phyloP scores from a whole-genome alignment of 768 basidiomycete species.

The Podaxis rugospora region DNA sequence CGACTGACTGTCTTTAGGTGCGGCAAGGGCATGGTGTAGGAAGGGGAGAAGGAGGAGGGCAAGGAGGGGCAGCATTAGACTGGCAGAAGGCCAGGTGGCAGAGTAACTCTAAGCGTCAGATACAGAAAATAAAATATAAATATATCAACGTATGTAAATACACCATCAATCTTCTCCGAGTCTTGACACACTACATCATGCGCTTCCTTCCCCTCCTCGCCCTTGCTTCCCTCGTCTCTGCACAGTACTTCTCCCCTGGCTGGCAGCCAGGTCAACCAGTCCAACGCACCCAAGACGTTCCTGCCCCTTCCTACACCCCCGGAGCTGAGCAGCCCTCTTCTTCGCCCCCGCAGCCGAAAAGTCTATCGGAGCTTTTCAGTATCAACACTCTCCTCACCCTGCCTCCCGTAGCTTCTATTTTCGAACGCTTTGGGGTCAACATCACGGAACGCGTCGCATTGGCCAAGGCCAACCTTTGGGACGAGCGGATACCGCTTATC shows the following conservation, averaged over 20 bases:
- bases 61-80: constrained; percentile 9
- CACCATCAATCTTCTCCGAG: constrained; percentile 23
- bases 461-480: constrained; percentile 48
- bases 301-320: constrained; percentile 19
- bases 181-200: constrained; percentile 47
- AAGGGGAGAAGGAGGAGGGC: not conserved
- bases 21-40: constrained; percentile 13
- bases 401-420: constrained; percentile 49
- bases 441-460: constrained; percentile 49
- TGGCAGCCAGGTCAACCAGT: constrained; percentile 73
- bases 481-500: constrained; percentile 69
- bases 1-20: constrained; percentile 35
- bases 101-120: not conserved
- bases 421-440: constrained; percentile 64
- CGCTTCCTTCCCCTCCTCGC: constrained; percentile 30
- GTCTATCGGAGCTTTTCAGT: constrained; percentile 29
- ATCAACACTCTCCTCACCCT: constrained; percentile 43
- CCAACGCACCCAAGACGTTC: constrained; percentile 19
- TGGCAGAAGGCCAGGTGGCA: constrained; percentile 11
- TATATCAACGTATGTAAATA: constrained; percentile 9
- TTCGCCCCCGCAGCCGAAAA: constrained; percentile 20
- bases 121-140: constrained; percentile 2
- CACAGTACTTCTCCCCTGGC: constrained; percentile 79
- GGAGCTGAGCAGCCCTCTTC: constrained; percentile 17
- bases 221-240: constrained; percentile 36